Evolutionary conservation across 495 filamentous ascomycete genomes (phyloP).

Genomic region (Chaetomium cochliodes): DNA sequence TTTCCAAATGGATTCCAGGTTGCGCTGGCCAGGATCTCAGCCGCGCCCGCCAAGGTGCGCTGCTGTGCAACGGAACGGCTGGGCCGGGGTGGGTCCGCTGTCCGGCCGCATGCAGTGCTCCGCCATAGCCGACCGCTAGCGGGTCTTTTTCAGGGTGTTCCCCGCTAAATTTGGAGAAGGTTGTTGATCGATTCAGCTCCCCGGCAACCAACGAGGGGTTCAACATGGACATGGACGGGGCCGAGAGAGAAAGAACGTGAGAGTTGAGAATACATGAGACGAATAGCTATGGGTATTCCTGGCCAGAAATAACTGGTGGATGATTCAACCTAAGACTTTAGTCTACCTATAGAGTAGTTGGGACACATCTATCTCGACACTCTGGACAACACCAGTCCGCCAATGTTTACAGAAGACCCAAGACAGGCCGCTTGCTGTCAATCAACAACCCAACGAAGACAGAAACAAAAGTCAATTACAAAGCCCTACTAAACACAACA

Average conservation of each 20-base stretch:
- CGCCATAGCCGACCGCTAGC: not conserved
- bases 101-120: not conserved
- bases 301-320: too few relatives aligned
- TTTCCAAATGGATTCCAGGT: not conserved
- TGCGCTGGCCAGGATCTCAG: not conserved
- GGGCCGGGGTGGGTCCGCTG: not conserved
- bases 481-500: slow-evolving; percentile 9
- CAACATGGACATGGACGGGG: too few relatives aligned
- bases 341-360: too few relatives aligned
- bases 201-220: not conserved
- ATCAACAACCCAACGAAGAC: too few relatives aligned
- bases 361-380: too few relatives aligned
- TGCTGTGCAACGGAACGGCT: slow-evolving; percentile 1
- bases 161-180: not conserved
- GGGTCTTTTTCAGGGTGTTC: not conserved
- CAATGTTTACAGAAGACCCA: too few relatives aligned
- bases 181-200: not conserved
- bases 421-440: too few relatives aligned
- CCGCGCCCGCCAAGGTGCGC: slow-evolving; percentile 6
- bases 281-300: too few relatives aligned
- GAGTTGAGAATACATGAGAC: too few relatives aligned
- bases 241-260: too few relatives aligned
- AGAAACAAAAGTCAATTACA: slow-evolving; percentile 1
- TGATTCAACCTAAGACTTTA: too few relatives aligned
- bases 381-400: too few relatives aligned